Conservation (phyloP, 768 basidiomycete species). For the Leccinum boreale region DNA sequence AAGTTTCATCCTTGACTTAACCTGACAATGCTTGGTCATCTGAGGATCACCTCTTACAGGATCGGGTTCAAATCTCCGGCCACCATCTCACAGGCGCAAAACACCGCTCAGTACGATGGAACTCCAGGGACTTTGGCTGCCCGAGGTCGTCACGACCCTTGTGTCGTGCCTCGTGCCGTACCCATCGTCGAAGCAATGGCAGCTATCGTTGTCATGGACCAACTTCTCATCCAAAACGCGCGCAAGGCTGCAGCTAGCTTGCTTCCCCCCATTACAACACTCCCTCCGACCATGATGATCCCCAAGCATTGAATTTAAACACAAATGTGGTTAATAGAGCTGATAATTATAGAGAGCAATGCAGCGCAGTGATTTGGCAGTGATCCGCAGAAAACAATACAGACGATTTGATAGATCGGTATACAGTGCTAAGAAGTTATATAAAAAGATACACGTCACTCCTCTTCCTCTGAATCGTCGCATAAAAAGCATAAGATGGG, state of each 20-base stretch:
- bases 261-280: conserved; percentile 82
- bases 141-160: conserved; percentile 93
- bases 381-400: conserved; percentile 15
- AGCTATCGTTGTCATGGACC: conserved; percentile 91
- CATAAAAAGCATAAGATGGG: conserved; percentile 63
- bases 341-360: background rate
- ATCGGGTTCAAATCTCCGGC: conserved; percentile 98
- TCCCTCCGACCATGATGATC: conserved; percentile 90
- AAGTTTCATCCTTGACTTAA: conserved; percentile 18
- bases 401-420: conserved; percentile 2
- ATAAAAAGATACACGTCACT: conserved; percentile 16
- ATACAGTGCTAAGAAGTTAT: background rate
- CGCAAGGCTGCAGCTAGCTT: conserved; percentile 69
- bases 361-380: conserved; percentile 1
- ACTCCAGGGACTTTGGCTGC: conserved; percentile 85
- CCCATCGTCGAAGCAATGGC: conserved; percentile 99
- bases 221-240: conserved; percentile 85
- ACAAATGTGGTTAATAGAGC: background rate
- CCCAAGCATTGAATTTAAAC: conserved; percentile 35
- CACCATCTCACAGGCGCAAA: conserved; percentile 90
- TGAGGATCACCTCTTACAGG: conserved; percentile 40
- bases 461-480: conserved; percentile 48
- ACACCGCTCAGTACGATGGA: conserved; percentile 92
- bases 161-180: conserved; percentile 94
- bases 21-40: background rate